Evolutionary conservation across 257 asterid species (phyloP).

Genomic region (Datura wrightii): DNA sequence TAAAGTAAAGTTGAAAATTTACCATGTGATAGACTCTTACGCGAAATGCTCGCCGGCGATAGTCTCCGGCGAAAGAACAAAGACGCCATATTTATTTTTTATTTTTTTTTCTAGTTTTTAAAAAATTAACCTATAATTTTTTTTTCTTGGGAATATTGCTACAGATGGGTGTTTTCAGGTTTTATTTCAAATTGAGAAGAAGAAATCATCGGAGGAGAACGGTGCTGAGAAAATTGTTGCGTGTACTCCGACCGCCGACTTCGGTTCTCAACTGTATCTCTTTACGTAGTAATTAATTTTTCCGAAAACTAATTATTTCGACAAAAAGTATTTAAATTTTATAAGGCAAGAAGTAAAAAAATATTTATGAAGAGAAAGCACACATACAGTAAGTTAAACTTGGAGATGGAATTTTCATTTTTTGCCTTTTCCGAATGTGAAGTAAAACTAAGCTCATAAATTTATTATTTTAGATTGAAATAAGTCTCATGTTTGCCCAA

Average conservation of each 20-base stretch:
- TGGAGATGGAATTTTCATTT: no score
- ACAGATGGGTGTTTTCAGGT: neutral
- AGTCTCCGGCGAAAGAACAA: constrained; percentile 58
- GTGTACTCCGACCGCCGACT: constrained; percentile 20
- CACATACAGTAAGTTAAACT: no score
- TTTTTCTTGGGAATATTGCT: neutral
- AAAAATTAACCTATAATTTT: neutral
- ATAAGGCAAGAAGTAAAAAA: neutral
- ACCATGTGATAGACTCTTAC: constrained; percentile 47
- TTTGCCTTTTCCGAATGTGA: no score
- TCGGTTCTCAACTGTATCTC: neutral
- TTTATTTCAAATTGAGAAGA: neutral
- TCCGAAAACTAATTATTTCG: neutral
- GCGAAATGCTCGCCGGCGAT: constrained; percentile 13
- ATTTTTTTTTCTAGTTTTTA: neutral
- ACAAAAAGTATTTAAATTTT: neutral
- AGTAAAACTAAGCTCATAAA: no score
- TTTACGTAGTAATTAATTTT: neutral
- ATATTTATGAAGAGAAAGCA: no score
- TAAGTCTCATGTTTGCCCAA: no score
- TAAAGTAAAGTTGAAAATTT: constrained; percentile 14
- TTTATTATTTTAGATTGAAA: no score
- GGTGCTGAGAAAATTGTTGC: constrained; percentile 29
- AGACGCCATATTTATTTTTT: constrained; percentile 50
- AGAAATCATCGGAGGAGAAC: constrained; percentile 29